Evolutionary conservation across 768 basidiomycete genomes (phyloP).

Genomic region (Lentinula boryana): DNA sequence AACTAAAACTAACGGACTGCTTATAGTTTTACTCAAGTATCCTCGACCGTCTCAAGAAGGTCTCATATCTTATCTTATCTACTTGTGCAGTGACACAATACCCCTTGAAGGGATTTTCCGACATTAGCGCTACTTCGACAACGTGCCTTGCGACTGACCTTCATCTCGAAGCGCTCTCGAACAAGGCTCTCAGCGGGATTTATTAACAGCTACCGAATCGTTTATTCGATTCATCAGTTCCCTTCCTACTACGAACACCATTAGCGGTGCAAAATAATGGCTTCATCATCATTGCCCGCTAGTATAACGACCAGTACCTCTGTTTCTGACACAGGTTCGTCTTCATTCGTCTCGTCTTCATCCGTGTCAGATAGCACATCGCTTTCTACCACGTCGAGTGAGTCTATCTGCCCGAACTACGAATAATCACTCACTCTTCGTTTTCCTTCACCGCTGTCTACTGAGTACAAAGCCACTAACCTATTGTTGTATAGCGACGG

Average conservation of each 20-base stretch:
- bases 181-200: neutral
- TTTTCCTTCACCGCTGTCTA: neutral
- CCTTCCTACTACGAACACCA: too few relatives aligned
- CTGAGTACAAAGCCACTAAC: neutral
- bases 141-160: conserved; percentile 3
- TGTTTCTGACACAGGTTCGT: neutral
- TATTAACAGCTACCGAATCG: neutral
- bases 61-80: neutral
- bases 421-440: neutral
- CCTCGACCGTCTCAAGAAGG: too few relatives aligned
- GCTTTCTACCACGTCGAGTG: neutral
- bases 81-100: neutral
- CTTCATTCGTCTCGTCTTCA: neutral
- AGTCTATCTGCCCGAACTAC: neutral
- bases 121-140: neutral
- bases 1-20: too few relatives aligned
- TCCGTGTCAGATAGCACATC: neutral
- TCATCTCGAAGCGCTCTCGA: neutral
- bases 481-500: neutral
- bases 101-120: neutral
- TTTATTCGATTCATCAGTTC: neutral
- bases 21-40: too few relatives aligned
- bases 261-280: neutral
- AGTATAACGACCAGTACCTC: neutral
- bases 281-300: neutral